Conservation (phyloP, 768 basidiomycete species). For the Lactifluus rugatus region DNA sequence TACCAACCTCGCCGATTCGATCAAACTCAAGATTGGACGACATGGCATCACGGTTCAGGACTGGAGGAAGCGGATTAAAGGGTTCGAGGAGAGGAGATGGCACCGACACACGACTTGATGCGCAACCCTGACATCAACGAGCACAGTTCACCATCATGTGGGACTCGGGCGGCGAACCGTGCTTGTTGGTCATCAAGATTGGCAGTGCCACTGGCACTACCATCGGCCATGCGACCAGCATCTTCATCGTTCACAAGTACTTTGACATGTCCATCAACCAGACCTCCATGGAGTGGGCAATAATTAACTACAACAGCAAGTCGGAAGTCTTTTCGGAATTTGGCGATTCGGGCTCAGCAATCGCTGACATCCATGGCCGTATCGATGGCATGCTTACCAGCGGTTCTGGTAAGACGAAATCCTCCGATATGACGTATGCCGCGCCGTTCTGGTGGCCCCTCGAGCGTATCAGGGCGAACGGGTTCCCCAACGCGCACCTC, state of each 20-base stretch:
- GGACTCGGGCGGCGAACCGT: slow-evolving; percentile 25
- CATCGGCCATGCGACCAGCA: slow-evolving; percentile 28
- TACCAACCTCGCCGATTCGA: slow-evolving; percentile 24
- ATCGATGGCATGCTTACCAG: slow-evolving; percentile 31
- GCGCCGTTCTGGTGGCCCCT: slow-evolving; percentile 30
- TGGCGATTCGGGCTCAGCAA: slow-evolving; percentile 32
- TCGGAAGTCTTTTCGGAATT: slow-evolving; percentile 27
- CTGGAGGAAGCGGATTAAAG: slow-evolving; percentile 23
- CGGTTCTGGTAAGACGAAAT: slow-evolving; percentile 24
- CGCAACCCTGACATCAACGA: slow-evolving; percentile 24
- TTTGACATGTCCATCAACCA: slow-evolving; percentile 13
- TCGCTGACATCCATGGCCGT: slow-evolving; percentile 27
- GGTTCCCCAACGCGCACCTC: slow-evolving; percentile 12
- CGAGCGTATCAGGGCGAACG: slow-evolving; percentile 15
- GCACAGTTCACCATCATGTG: no score
- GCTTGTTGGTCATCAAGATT: slow-evolving; percentile 30
- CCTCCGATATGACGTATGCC: slow-evolving; percentile 27
- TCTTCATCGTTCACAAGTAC: slow-evolving; percentile 28
- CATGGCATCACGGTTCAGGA: slow-evolving; percentile 19
- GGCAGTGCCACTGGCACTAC: slow-evolving; percentile 30
- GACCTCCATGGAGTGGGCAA: slow-evolving; percentile 26
- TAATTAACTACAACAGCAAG: slow-evolving; percentile 25
- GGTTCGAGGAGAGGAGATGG: slow-evolving; percentile 14
- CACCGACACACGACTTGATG: slow-evolving; percentile 26
- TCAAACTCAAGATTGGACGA: slow-evolving; percentile 24